Percentiles rank a stretch among this genome's conserved stretches.
phyloP scores from a whole-genome alignment of 2,329 filamentous ascomycete species.

The Neocucurbitaria cava region DNA sequence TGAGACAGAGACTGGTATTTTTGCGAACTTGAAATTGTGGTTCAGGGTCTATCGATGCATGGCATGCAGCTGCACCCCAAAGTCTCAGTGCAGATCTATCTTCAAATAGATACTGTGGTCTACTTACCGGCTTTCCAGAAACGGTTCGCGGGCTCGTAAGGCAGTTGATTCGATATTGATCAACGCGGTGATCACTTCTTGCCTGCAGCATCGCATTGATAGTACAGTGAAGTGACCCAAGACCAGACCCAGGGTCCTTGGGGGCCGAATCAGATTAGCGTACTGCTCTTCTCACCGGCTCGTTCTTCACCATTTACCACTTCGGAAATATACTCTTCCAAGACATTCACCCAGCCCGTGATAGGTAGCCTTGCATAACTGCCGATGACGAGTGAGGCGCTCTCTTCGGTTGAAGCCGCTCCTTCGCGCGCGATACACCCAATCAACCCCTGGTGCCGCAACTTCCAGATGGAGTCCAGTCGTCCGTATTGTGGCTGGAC shows the following conservation, averaged over 20 bases:
- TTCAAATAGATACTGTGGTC: neutral
- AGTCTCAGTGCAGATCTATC: neutral
- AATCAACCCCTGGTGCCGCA: neutral
- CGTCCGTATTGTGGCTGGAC: slow-evolving; percentile 3
- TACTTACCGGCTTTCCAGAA: slow-evolving; percentile 6
- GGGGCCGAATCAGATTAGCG: slow-evolving; percentile 3
- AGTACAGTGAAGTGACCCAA: too few relatives aligned
- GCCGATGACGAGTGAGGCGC: slow-evolving; percentile 12
- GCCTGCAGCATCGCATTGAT: slow-evolving; percentile 1
- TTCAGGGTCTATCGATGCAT: too few relatives aligned
- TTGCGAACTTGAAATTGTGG: too few relatives aligned
- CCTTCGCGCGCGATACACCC: too few relatives aligned
- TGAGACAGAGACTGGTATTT: too few relatives aligned
- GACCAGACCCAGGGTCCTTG: slow-evolving; percentile 12
- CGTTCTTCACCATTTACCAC: neutral
- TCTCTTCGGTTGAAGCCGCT: slow-evolving; percentile 3
- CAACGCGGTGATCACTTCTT: slow-evolving; percentile 10
- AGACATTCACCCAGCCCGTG: neutral
- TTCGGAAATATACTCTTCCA: neutral
- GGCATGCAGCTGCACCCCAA: neutral
- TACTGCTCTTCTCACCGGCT: neutral
- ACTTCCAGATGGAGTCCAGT: slow-evolving; percentile 5
- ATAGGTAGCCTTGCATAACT: neutral
- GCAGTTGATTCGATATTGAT: slow-evolving; percentile 11
- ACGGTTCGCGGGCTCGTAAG: neutral